Base-by-base conservation (phyloP, 257 asterid genomes). In the Solanum corneliomulleri region DNA sequence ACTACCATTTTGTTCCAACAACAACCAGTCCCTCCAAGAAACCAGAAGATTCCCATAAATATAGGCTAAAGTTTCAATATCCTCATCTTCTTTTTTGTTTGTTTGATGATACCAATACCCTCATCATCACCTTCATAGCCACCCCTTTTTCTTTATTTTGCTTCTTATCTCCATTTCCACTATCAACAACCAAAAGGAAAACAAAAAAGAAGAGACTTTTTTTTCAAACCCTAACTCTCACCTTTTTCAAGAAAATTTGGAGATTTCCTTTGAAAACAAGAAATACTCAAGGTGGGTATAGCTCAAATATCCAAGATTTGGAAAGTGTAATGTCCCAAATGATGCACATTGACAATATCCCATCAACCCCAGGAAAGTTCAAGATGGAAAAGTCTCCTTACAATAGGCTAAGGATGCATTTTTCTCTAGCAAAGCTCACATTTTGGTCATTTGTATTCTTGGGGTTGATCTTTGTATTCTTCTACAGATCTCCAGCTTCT, bases 361-460 rank as follows among this genome's bases (percentile, higher is more conserved):
- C 97, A 45, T 93, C 97, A 76, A 93, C 97, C 86, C 97, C 96
- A 16, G 99, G 99, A 33, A 96, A 96, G 97, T 95, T 94, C 93
- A 96, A 96, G 96, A 95, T 95, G 98, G 99, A 96, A 88, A 96
- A 96, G 86, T 94, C 98, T 3, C 94, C 95, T 1, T 93, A 93
- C 88, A 91, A 89, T 76, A 91, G 98, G 90, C 93, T 92, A 86
- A 90, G 98, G 93, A 93, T 92, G 11, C 96, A 94, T 89, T 93
- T 92, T 42, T 93, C 98, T 64, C 82, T 96, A 42, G 92, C 95
- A 86, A 96, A 96, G 95, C 97, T 96, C 44, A 90, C 98, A 60
- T 93, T 96, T 87, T 96, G 99, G 99, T 96, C 98, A 12, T 91
- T 94, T 39, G 92, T 96, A 16, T 96, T 96, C 86, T 90, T 95